A percentile compares a stretch with the other conserved stretches of the same genome.
These are phyloP conservation scores for Russula lepida DNA, from an alignment of 768 basidiomycete species.

Conservation along the genomic window DNA sequence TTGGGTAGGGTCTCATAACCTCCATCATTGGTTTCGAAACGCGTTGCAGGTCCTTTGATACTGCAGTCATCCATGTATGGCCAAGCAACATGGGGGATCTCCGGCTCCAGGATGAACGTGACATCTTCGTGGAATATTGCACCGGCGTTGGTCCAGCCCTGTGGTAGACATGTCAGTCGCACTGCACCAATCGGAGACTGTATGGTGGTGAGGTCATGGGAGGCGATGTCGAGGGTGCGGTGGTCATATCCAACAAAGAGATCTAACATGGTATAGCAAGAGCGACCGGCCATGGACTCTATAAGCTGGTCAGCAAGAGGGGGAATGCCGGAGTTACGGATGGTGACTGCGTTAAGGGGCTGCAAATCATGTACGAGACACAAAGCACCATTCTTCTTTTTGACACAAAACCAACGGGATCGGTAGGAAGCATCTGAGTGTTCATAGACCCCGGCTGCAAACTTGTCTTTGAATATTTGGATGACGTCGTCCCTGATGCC, in stretches of 20 bases:
- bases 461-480: conserved; percentile 31
- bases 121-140: conserved; percentile 36
- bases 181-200: conserved; percentile 14
- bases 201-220: too few species aligned
- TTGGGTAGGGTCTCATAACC: not conserved
- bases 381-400: conserved; percentile 3
- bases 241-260: too few species aligned
- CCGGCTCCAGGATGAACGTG: conserved; percentile 30
- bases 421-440: conserved; percentile 22
- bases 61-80: not conserved
- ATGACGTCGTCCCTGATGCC: conserved; percentile 28
- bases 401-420: not conserved
- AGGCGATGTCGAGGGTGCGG: too few species aligned
- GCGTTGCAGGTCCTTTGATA: not conserved
- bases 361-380: conserved; percentile 23
- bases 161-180: conserved; percentile 29
- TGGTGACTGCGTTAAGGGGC: conserved; percentile 23
- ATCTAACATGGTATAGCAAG: too few species aligned
- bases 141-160: conserved; percentile 37
- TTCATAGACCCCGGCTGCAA: conserved; percentile 31
- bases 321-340: conserved; percentile 18
- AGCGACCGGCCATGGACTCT: too few species aligned
- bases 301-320: too few species aligned
- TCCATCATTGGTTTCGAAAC: too few species aligned
- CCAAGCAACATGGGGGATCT: conserved; percentile 30